Evolutionary conservation across 495 filamentous ascomycete species (phyloP).

Genomic region (Trypethelium eluteriae): DNA sequence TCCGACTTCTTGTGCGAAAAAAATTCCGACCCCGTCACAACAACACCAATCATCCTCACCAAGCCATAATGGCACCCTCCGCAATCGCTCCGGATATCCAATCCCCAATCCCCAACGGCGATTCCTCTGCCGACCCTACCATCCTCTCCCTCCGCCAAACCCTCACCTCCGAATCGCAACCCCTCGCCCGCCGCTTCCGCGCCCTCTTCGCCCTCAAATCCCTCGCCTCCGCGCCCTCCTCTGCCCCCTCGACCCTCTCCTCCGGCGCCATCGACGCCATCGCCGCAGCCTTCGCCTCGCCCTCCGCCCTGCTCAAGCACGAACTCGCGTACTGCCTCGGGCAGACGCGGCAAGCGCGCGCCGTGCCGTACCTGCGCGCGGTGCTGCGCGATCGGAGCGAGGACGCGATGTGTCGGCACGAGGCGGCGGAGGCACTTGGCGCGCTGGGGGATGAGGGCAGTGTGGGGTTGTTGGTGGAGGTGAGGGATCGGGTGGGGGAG

Average conservation of each 20-base stretch:
- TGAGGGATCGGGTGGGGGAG: conserved; percentile 64
- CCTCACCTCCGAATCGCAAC: conserved; percentile 66
- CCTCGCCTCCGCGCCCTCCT: conserved; percentile 62
- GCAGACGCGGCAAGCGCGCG: conserved; percentile 69
- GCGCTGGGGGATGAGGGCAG: conserved; percentile 70
- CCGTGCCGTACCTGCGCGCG: conserved; percentile 62
- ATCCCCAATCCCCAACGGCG: not conserved
- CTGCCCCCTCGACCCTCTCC: conserved; percentile 53
- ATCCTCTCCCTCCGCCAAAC: conserved; percentile 62
- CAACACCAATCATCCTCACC: not conserved
- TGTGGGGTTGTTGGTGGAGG: conserved; percentile 59
- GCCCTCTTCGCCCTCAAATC: conserved; percentile 97
- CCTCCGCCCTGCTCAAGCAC: conserved; percentile 83
- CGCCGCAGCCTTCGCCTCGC: conserved; percentile 75
- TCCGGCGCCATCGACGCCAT: conserved; percentile 75
- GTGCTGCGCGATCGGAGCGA: conserved; percentile 73
- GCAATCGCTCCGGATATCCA: not conserved
- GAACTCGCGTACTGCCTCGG: conserved; percentile 96
- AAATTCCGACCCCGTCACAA: not conserved
- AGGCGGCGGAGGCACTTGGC: conserved; percentile 91
- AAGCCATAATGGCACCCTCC: conserved; percentile 13
- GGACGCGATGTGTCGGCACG: conserved; percentile 92
- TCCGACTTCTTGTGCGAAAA: not conserved
- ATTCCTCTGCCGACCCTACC: conserved; percentile 22
- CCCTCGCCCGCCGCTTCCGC: conserved; percentile 85